These are phyloP conservation scores for Scheffersomyces ergatensis DNA, from an alignment of 805 yeast species.

Conservation along the genomic window DNA sequence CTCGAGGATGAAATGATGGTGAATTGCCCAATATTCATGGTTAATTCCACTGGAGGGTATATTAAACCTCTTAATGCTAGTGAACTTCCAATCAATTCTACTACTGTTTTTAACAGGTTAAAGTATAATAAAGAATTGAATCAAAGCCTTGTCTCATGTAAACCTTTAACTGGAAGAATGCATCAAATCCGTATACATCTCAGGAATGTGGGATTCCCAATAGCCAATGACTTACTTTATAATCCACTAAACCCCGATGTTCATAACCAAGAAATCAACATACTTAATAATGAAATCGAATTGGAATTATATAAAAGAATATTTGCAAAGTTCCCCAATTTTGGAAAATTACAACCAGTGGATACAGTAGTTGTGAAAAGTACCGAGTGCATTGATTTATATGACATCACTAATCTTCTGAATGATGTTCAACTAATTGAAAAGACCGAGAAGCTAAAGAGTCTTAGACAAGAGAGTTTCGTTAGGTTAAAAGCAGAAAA, in stretches of 20 bases:
- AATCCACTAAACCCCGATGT: slow-evolving; percentile 11
- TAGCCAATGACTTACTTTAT: slow-evolving; percentile 67
- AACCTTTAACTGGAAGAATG: slow-evolving; percentile 52
- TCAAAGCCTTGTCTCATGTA: slow-evolving; percentile 47
- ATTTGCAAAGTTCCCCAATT: slow-evolving; percentile 13
- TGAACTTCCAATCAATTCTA: slow-evolving; percentile 25
- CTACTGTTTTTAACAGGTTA: slow-evolving; percentile 31
- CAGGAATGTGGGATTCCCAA: slow-evolving; percentile 70
- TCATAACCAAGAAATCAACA: slow-evolving; percentile 11
- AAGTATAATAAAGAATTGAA: slow-evolving; percentile 21
- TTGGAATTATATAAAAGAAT: slow-evolving; percentile 18
- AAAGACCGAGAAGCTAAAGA: slow-evolving; percentile 18
- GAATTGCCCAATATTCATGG: slow-evolving; percentile 38
- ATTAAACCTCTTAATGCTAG: slow-evolving; percentile 26
- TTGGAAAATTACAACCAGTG: slow-evolving; percentile 6
- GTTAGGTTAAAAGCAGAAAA: slow-evolving; percentile 23
- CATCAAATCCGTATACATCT: slow-evolving; percentile 60
- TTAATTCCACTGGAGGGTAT: slow-evolving; percentile 32
- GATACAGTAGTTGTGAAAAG: slow-evolving; percentile 6
- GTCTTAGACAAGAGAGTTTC: slow-evolving; percentile 20
- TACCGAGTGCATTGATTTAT: slow-evolving; percentile 12
- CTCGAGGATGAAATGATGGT: slow-evolving; percentile 26
- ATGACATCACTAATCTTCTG: slow-evolving; percentile 10
- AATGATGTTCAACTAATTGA: slow-evolving; percentile 6
- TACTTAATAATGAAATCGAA: slow-evolving; percentile 20